phyloP scores from a whole-genome alignment of 331 rosid species.

The Dryas integrifolia region DNA sequence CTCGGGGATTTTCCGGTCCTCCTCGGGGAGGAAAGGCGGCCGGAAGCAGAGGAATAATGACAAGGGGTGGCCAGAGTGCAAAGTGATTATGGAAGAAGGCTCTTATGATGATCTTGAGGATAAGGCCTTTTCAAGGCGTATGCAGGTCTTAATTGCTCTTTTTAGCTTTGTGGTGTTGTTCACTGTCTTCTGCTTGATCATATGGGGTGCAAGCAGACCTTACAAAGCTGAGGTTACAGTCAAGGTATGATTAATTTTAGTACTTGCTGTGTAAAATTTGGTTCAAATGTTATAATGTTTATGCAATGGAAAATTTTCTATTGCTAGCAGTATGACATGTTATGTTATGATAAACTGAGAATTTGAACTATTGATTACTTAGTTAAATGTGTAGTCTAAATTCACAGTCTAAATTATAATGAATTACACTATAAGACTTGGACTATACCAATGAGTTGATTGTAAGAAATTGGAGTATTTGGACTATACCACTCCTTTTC shows the following conservation, averaged over 20 bases:
- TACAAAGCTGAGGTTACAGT: conserved; percentile 59
- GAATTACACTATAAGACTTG: no score
- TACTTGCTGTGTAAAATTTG: not conserved
- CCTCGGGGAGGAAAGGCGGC: conserved; percentile 72
- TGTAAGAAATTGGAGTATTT: not conserved
- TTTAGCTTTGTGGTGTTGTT: conserved; percentile 61
- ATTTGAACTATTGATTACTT: no score
- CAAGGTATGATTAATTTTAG: conserved; percentile 44
- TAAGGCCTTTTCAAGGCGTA: conserved; percentile 47
- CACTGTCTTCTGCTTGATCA: conserved; percentile 74
- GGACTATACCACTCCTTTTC: not conserved
- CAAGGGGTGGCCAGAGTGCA: conserved; percentile 95
- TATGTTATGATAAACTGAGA: no score
- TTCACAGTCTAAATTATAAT: no score
- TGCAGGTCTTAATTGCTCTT: conserved; percentile 57
- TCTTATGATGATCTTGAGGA: conserved; percentile 62
- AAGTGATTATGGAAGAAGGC: conserved; percentile 86
- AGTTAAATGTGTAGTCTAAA: no score
- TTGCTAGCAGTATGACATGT: no score
- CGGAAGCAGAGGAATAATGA: conserved; percentile 65
- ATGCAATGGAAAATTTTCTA: no score
- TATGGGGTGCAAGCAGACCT: conserved; percentile 94
- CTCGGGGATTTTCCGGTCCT: conserved; percentile 85
- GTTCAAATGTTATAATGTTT: not conserved
- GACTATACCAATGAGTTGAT: no score